Evolutionary conservation across 179 eudicot genomes (phyloP).

Genomic region (Corrigiola litoralis): DNA sequence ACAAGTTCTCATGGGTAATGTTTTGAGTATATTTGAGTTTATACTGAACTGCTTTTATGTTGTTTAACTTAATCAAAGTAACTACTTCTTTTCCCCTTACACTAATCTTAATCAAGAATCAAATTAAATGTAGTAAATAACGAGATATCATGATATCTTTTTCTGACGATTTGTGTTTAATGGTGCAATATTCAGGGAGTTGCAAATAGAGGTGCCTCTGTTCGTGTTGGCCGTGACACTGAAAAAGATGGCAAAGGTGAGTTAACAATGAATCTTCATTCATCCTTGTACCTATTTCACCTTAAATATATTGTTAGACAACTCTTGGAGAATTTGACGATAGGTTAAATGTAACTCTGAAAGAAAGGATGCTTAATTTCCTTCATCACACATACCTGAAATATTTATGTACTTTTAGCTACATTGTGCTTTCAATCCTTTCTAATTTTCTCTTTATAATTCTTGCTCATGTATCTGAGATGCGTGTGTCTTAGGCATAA

Average conservation of each 20-base stretch:
- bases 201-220: constrained; percentile 62
- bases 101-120: background rate
- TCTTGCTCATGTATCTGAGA: too few species aligned
- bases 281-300: too few species aligned
- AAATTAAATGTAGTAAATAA: background rate
- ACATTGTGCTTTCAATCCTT: too few species aligned
- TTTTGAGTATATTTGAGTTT: background rate
- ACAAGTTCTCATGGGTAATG: constrained; percentile 53
- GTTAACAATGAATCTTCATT: too few species aligned
- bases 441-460: too few species aligned
- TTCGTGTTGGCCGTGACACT: constrained; percentile 62
- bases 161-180: background rate
- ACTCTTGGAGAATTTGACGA: background rate
- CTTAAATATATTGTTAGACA: background rate
- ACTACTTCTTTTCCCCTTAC: too few species aligned
- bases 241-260: constrained; percentile 49
- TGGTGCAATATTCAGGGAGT: constrained; percentile 37
- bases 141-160: too few species aligned
- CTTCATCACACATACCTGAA: too few species aligned
- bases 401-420: too few species aligned
- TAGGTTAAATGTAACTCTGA: too few species aligned
- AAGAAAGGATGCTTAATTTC: too few species aligned
- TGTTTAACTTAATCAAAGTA: background rate
- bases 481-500: too few species aligned
- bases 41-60: background rate